Evolutionary conservation across 2,329 filamentous ascomycete species (phyloP).

Genomic region (Dendrostoma leiphaemia): DNA sequence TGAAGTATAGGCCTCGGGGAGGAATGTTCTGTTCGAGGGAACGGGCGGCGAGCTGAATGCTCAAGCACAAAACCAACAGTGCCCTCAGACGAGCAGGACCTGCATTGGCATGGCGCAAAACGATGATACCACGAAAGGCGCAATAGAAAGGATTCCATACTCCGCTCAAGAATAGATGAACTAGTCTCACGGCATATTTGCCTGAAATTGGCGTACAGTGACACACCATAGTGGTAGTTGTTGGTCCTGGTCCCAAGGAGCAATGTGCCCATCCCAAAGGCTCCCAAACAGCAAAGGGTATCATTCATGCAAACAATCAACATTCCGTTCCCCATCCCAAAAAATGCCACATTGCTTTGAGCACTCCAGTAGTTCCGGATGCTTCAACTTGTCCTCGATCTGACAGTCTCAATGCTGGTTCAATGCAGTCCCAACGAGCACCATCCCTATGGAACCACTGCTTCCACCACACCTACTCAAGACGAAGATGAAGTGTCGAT

Average conservation of each 20-base stretch:
- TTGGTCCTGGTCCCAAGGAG: too few relatives aligned
- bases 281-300: constrained; percentile 12
- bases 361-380: background rate
- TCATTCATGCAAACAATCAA: constrained; percentile 3
- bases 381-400: background rate
- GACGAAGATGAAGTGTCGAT: background rate
- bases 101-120: constrained; percentile 6
- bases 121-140: constrained; percentile 1
- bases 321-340: background rate
- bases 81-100: too few relatives aligned
- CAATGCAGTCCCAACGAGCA: background rate
- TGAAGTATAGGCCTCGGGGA: too few relatives aligned
- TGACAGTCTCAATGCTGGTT: background rate
- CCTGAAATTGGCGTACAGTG: background rate
- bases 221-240: too few relatives aligned
- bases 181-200: background rate
- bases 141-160: background rate
- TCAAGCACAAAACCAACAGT: too few relatives aligned
- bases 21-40: too few relatives aligned
- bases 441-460: background rate
- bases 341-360: background rate
- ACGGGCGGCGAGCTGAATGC: too few relatives aligned
- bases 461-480: background rate
- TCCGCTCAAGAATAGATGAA: constrained; percentile 4
- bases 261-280: background rate